These are phyloP conservation scores for Pseudogymnoascus sp. DNA, from an alignment of 2,329 filamentous ascomycete genomes.

Conservation along the genomic window DNA sequence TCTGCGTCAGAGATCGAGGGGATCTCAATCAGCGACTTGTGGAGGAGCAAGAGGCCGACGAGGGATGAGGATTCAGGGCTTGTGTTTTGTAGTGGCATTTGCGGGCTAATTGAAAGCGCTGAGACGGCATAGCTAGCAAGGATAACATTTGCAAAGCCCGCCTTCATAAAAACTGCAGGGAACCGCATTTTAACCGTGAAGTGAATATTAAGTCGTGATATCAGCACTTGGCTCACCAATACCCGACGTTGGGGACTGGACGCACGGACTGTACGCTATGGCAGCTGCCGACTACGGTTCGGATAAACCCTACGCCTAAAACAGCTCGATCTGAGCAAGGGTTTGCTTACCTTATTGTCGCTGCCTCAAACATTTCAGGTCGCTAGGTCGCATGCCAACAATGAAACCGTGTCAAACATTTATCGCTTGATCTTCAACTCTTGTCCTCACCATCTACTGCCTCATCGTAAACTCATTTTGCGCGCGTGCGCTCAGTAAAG, in stretches of 20 bases:
- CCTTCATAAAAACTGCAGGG: background rate
- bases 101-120: conserved; percentile 14
- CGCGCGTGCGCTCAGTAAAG: background rate
- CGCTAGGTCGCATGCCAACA: conserved; percentile 4
- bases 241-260: background rate
- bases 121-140: conserved; percentile 13
- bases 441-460: background rate
- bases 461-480: background rate
- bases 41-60: conserved; percentile 46
- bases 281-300: background rate
- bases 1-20: conserved; percentile 57
- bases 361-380: background rate
- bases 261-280: background rate
- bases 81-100: conserved; percentile 14
- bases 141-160: conserved; percentile 11
- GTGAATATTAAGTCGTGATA: background rate
- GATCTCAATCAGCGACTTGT: conserved; percentile 53
- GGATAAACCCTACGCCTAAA: conserved; percentile 11
- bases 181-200: background rate
- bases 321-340: conserved; percentile 1
- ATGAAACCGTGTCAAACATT: conserved; percentile 4
- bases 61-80: conserved; percentile 14
- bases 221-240: conserved; percentile 1
- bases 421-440: background rate
- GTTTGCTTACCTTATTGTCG: conserved; percentile 7